Evolutionary conservation across 495 filamentous ascomycete species (phyloP), one percentile per base, ranked within the genome.

Genomic region (Penicillium roqueforti): DNA sequence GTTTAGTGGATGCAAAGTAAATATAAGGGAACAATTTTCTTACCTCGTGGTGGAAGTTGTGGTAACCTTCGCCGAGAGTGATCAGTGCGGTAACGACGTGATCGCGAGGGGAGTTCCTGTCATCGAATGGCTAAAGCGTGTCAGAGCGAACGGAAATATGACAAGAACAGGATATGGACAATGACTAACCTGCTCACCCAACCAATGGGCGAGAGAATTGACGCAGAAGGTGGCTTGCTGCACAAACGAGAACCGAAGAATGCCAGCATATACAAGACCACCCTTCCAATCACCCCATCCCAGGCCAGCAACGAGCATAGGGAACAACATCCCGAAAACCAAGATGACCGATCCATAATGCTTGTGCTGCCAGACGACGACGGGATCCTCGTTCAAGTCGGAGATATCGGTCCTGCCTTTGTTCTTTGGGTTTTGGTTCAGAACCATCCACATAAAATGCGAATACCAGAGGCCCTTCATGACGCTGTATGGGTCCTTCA

Each of bases 181-280:
- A 39, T 23, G n/a, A 42, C 46, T 47, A 0, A 61, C 61, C 58
- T 64, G 91, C 60, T 95, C 91, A 42, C 91, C 91, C 59, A 95
- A 84, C 91, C 91, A 96, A 74, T 96, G 91, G 46, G 91, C 91
- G 42, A 95, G 77, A 42, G 89, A 93, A 78, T 96, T 95, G 80
- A 96, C 91, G 66, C 91, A 96, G 81, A 96, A 96, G 52, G 91
- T 96, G 54, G 91, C 90, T 68, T 96, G 91, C 75, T 95, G 91
- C 53, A 95, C 88, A 75, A 96, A 88, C 77, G 90, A 91, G 66
- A 92, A 87, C 58, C 91, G 79, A 59, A 95, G 82, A 63, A 95
- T 91, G 47, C 91, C 91, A 50, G 80, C 88, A 61, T 95, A 96
- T 69, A 96, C 78, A 69, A 87, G 88, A 42, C 91, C 91, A 54